These are phyloP conservation scores for Nicotiana undulata DNA, from an alignment of 257 asterid species.

Conservation along the genomic window DNA sequence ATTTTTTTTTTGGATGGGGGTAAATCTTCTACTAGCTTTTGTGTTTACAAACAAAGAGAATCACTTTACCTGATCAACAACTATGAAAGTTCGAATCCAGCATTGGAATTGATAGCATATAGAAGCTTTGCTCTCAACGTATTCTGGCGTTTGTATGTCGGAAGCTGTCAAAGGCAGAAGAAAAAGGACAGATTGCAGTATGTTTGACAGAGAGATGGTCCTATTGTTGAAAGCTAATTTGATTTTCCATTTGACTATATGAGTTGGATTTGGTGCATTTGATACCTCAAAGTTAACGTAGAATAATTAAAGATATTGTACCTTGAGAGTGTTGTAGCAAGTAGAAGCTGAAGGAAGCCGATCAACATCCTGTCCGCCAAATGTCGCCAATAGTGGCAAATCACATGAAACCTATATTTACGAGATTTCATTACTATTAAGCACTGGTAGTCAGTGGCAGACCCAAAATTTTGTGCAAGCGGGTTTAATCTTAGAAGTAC, in stretches of 20 bases:
- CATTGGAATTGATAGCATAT: constrained; percentile 88
- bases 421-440: neutral
- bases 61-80: neutral
- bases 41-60: neutral
- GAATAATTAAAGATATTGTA: constrained; percentile 13
- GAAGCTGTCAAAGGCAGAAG: constrained; percentile 57
- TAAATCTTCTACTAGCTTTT: neutral
- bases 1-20: neutral
- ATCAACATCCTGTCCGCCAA: constrained; percentile 97
- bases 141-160: constrained; percentile 79
- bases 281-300: neutral
- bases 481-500: too few relatives aligned
- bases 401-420: constrained; percentile 66
- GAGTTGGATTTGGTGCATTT: neutral
- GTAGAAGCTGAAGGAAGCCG: constrained; percentile 99
- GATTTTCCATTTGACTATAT: neutral
- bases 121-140: constrained; percentile 86
- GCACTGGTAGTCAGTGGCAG: too few relatives aligned
- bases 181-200: constrained; percentile 7
- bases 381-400: constrained; percentile 77
- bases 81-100: constrained; percentile 94
- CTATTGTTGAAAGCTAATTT: neutral
- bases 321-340: constrained; percentile 94
- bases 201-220: neutral
- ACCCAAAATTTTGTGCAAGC: too few relatives aligned